Evolutionary conservation across 148 eudicot species (phyloP), one percentile per base, ranked within the genome.

Genomic region (Persicaria tinctoria): DNA sequence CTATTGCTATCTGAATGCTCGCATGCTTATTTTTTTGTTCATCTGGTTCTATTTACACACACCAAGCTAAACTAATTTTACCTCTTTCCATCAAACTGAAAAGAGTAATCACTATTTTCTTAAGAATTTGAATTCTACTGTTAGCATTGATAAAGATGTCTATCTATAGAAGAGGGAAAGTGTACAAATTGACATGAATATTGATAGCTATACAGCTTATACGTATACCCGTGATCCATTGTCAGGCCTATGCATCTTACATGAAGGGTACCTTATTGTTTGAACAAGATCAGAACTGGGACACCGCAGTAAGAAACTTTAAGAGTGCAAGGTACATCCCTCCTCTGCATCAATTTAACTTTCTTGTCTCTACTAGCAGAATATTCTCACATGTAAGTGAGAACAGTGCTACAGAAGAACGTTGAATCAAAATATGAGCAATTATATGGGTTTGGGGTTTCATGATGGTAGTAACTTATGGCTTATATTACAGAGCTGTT

Each of bases 261-360:
- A 86, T 91, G 97, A 94, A 84, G 77, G 97, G 98, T 72, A 88
- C 64, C 80, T 80, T 91, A 82, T 80, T 94, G 84, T 94, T 94
- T 85, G 98, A 94, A 78, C 90, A 87, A 88, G 97, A 94, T 77
- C 91, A 91, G 75, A 86, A 87, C 71, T 94, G 98, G 98, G 98
- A 94, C 70, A 80, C 89, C 27, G 96, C 97, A 1, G 77, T 94
- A 14, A 87, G 92, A 87, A 85, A 89, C 77, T 94, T 91, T 83
- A 94, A 94, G 83, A 94, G 91, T 85, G 96, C 98, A 62, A 92
- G 98, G 98, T 92, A 76, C 74, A 53, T 76, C 14, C 27, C 45
- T n/a, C 74, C 23, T 78, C 50, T 72, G 23, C 46, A 47, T 6
- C 18, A 48, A 2, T 60, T 62, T 53, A 9, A 44, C 44, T 72